Evolutionary conservation across 108 stramenopile genomes (phyloP).

Genomic region (Cyclotella baltica): DNA sequence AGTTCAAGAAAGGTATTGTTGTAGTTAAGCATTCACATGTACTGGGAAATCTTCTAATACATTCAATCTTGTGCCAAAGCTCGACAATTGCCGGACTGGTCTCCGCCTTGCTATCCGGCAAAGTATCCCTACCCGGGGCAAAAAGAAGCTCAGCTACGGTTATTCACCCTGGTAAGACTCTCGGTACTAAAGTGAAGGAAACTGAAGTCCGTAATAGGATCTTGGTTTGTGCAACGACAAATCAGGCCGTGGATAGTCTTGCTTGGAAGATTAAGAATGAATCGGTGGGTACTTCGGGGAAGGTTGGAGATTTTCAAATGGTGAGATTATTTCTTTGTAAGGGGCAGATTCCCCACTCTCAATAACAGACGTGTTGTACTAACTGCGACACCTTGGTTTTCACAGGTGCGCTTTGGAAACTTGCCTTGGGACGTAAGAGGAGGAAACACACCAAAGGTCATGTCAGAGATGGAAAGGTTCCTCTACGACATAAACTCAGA

Average conservation of each 20-base stretch:
- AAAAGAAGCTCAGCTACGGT: slow-evolving; percentile 30
- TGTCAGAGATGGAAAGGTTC: slow-evolving; percentile 50
- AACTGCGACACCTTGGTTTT: too few species aligned
- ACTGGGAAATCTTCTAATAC: too few species aligned
- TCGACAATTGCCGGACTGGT: slow-evolving; percentile 72
- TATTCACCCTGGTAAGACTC: slow-evolving; percentile 51
- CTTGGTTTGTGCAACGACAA: slow-evolving; percentile 75
- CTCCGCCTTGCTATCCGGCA: slow-evolving; percentile 64
- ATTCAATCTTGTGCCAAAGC: not conserved
- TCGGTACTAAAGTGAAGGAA: slow-evolving; percentile 22
- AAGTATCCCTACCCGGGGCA: slow-evolving; percentile 45
- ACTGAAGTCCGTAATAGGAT: slow-evolving; percentile 49
- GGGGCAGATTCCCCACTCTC: too few species aligned
- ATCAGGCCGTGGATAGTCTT: slow-evolving; percentile 78
- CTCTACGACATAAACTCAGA: slow-evolving; percentile 53
- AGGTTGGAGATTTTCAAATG: slow-evolving; percentile 49
- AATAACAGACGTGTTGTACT: too few species aligned
- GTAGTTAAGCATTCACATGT: too few species aligned
- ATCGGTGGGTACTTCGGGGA: slow-evolving; percentile 51
- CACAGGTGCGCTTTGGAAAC: slow-evolving; percentile 43
- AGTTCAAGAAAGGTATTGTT: not conserved
- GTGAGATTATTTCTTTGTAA: too few species aligned
- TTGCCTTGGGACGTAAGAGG: slow-evolving; percentile 49
- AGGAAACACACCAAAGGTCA: slow-evolving; percentile 26
- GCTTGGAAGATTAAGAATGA: slow-evolving; percentile 71